Evolutionary conservation across 2,329 filamentous ascomycete genomes (phyloP).

Genomic region (Albifimbria verrucaria): DNA sequence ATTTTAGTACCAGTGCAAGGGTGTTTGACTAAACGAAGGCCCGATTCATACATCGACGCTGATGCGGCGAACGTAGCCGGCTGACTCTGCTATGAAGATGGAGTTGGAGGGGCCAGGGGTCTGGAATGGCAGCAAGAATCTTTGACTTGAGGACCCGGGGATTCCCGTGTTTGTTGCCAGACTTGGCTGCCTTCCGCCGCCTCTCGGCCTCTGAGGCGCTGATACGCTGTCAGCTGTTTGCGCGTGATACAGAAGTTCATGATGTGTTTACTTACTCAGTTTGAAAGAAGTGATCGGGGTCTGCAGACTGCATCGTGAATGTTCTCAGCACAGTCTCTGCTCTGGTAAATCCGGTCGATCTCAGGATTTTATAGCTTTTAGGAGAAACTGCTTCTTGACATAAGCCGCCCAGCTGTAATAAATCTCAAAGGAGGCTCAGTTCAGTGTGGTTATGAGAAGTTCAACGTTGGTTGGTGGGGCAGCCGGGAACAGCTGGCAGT

Average conservation of each 20-base stretch:
- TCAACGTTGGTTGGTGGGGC: constrained; percentile 1
- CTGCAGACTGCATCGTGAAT: constrained; percentile 63
- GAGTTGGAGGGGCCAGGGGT: constrained; percentile 59
- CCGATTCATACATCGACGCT: constrained; percentile 62
- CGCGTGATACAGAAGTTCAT: constrained; percentile 5
- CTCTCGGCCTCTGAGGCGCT: constrained; percentile 48
- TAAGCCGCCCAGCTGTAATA: no score
- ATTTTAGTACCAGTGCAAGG: constrained; percentile 7
- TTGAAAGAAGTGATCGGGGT: constrained; percentile 86
- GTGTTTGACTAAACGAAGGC: neutral
- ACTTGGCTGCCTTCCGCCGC: constrained; percentile 65
- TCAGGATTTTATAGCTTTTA: no score
- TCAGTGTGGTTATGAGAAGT: no score
- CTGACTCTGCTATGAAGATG: constrained; percentile 82
- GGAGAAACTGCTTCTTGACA: no score
- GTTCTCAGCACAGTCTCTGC: neutral
- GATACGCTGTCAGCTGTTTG: neutral
- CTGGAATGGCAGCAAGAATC: constrained; percentile 69
- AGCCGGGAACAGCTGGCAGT: neutral
- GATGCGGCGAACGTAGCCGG: constrained; percentile 73
- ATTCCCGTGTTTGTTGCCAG: constrained; percentile 73
- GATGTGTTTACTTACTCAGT: constrained; percentile 64
- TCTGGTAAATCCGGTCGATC: no score
- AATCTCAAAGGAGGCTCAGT: no score
- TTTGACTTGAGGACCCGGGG: constrained; percentile 83